Evolutionary conservation across 495 filamentous ascomycete genomes (phyloP), one percentile per base, ranked within the genome.

Genomic region (Neohortaea acidophila): DNA sequence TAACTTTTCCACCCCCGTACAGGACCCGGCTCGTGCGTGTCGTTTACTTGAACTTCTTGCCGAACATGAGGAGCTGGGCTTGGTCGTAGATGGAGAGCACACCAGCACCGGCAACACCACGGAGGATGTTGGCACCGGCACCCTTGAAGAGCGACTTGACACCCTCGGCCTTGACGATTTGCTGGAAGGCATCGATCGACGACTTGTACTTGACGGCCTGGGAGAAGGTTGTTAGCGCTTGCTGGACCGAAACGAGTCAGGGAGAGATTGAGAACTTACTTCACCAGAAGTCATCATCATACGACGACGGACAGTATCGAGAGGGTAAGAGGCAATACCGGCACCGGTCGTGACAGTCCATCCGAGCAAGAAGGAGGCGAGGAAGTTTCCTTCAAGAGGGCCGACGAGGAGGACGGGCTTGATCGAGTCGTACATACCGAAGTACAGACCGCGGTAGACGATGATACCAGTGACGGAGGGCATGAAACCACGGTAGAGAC

Each of bases 361-460:
- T 63, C 89, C 91, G 70, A 97, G 86, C 57, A 73, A 54, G 85
- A 96, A 97, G 39, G 89, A 96, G 62, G 89, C 89, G 51, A 96
- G 67, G 84, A 97, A 97, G 78, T 84, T 93, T 70, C 84, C 84
- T 69, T 84, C 78, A 55, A 97, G 85, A 59, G 72, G 44, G 59
- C 89, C 89, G 61, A 80, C 73, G 37, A 97, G 83, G 66, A 94
- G 62, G 64, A 94, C 82, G 53, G 89, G 89, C 84, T 97, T 97
- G 74, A 97, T 78, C 52, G 89, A 97, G 69, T 96, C 89, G 85
- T 97, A 96, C 81, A 97, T 81, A 61, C 89, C 89, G 79, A 97
- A 97, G 84, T 97, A 97, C 51, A 97, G 84, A 92, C 89, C 89
- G 82, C 89, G 91, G 81, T 97, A 97, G 66, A 97, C 91, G 61